Base-by-base conservation (phyloP, 2,329 filamentous ascomycete species). In the Sporothrix brunneoviolacea region DNA sequence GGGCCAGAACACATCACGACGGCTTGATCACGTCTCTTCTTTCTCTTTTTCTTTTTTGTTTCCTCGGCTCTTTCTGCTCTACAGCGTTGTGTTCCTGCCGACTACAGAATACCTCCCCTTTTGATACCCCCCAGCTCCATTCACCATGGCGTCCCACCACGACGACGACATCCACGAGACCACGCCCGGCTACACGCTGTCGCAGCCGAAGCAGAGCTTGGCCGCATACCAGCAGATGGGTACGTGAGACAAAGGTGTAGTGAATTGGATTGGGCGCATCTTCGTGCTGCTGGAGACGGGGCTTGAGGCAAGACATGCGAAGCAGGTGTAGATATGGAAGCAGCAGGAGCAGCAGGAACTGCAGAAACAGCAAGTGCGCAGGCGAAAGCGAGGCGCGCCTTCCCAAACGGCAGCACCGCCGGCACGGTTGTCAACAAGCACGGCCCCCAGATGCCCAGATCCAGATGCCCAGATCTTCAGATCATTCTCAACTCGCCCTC, bases 111-210 rank as follows among this genome's bases (percentile, higher is more conserved):
- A n/a, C n/a, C n/a, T n/a, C n/a, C n/a, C n/a, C n/a, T n/a, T n/a
- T n/a, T n/a, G n/a, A n/a, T 18, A 24, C 8, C 32, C 18, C 6
- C 32, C 8, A n/a, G 28, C 18, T 12, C 27, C 15, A 16, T 27
- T 32, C 28, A 76, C 61, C 62, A 88, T 88, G 84, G 76, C 83
- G 59, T 78, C 82, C 61, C 74, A 80, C 64, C 75, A 84, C 35
- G 52, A 55, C 12, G 89, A 95, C 55, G 91, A 97, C 64, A 82
- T 91, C 60, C 76, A 86, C 69, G 87, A 93, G 74, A 80, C 85
- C 73, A 96, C 91, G 59, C 84, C 91, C 73, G 91, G 91, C 67
- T 97, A 96, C 84, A 96, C 94, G 82, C 86, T 96, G 66, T 91
- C 89, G 60, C 89, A 96, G 81, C 79, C 79, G 56, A 96, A 96